phyloP scores from a whole-genome alignment of 2,329 filamentous ascomycete genomes.

The Trichocomaceae sp. region DNA sequence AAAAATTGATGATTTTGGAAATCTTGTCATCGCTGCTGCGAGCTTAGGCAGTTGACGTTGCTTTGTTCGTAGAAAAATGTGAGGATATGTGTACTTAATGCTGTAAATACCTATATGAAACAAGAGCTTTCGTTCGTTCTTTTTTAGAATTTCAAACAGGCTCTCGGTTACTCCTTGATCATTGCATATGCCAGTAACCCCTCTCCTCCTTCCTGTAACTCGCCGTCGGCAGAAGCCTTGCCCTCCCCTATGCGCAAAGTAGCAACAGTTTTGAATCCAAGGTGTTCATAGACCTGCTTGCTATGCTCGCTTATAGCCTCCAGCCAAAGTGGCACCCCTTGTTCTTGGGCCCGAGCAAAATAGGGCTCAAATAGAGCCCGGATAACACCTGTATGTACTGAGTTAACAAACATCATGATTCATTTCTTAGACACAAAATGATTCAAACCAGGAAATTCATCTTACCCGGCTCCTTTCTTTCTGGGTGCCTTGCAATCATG shows the following conservation, averaged over 20 bases:
- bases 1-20: constrained; percentile 8
- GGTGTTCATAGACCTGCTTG: constrained; percentile 12
- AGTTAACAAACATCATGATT: background rate
- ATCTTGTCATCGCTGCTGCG: constrained; percentile 5
- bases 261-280: constrained; percentile 10
- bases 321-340: constrained; percentile 10
- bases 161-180: constrained; percentile 7
- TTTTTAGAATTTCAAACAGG: background rate
- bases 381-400: constrained; percentile 4
- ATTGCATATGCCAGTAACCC: constrained; percentile 11
- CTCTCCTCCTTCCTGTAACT: constrained; percentile 13
- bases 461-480: constrained; percentile 11
- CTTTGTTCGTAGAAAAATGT: too few species aligned
- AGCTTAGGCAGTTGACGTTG: background rate
- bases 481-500: constrained; percentile 11
- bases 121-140: background rate
- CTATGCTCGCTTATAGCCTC: constrained; percentile 13
- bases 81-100: background rate
- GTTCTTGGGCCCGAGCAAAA: constrained; percentile 6
- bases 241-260: constrained; percentile 5
- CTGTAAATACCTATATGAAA: background rate
- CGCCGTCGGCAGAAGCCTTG: constrained; percentile 6
- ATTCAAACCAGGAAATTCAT: background rate
- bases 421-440: too few species aligned
- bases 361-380: constrained; percentile 14